phyloP scores from a whole-genome alignment of 192 early-diverging fungal genomes.

The Martensiomyces pterosporus region DNA sequence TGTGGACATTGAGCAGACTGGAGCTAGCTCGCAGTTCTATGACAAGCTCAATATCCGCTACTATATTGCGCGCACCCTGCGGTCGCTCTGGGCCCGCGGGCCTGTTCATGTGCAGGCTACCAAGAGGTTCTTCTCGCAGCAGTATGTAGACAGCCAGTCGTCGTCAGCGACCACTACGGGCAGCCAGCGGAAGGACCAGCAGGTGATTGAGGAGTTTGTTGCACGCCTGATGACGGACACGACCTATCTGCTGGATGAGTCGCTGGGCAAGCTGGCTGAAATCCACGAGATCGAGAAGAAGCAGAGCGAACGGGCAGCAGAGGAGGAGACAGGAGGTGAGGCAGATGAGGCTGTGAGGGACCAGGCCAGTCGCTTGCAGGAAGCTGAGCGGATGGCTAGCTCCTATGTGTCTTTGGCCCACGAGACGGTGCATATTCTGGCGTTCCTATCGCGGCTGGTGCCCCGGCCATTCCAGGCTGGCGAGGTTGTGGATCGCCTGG shows the following conservation, averaged over 20 bases:
- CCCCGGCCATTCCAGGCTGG: constrained; percentile 80
- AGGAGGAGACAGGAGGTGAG: constrained; percentile 47
- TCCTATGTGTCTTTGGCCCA: constrained; percentile 85
- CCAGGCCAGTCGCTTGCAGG: constrained; percentile 20
- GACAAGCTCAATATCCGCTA: constrained; percentile 99
- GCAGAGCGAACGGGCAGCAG: constrained; percentile 60
- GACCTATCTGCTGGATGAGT: constrained; percentile 91
- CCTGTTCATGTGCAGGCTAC: constrained; percentile 34
- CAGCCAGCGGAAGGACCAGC: constrained; percentile 24
- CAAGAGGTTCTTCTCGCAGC: constrained; percentile 30
- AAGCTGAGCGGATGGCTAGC: constrained; percentile 75
- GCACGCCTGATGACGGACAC: constrained; percentile 94
- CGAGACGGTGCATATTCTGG: constrained; percentile 92
- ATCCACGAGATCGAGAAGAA: constrained; percentile 81
- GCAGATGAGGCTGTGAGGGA: constrained; percentile 52
- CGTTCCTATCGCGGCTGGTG: constrained; percentile 74
- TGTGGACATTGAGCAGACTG: constrained; percentile 96
- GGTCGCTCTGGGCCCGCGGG: constrained; percentile 48
- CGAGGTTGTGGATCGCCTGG: constrained; percentile 87
- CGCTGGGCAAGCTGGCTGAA: constrained; percentile 77
- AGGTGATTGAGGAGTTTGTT: constrained; percentile 66
- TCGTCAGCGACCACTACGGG: constrained; percentile 23
- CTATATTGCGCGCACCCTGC: constrained; percentile 90
- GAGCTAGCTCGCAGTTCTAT: constrained; percentile 89
- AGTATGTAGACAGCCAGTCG: not conserved